Conservation (phyloP, 106 monocot genomes). For the Platanthera guangdongensis region DNA sequence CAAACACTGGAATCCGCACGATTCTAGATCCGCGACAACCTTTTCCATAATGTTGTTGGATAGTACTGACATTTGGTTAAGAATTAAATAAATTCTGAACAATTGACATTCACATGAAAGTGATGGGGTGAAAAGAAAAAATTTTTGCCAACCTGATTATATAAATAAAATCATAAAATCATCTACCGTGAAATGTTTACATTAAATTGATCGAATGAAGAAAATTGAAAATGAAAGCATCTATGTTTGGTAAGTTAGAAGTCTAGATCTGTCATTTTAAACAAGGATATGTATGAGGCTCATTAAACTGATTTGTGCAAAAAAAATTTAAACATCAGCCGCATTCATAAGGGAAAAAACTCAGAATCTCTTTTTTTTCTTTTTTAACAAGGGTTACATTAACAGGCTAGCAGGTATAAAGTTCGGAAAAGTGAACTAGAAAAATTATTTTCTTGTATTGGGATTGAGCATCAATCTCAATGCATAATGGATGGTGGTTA, state of each 20-base stretch:
- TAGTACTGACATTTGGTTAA: conserved; percentile 29
- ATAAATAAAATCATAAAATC: too few species aligned
- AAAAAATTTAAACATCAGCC: too few species aligned
- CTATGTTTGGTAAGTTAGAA: background rate
- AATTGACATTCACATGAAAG: background rate
- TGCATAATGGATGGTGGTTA: too few species aligned
- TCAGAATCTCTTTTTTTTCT: too few species aligned
- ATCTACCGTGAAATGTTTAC: background rate
- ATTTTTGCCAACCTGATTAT: too few species aligned
- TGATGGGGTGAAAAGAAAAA: background rate
- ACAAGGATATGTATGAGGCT: background rate
- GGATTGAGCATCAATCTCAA: too few species aligned
- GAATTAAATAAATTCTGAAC: background rate
- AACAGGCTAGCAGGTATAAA: too few species aligned
- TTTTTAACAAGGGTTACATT: too few species aligned
- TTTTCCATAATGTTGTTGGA: conserved; percentile 38
- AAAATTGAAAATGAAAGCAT: background rate
- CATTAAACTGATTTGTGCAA: background rate
- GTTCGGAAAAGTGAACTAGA: too few species aligned
- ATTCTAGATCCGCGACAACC: conserved; percentile 55
- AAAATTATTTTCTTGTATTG: too few species aligned
- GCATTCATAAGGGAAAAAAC: too few species aligned
- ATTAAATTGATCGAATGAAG: background rate
- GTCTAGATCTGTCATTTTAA: background rate
- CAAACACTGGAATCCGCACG: conserved; percentile 64